These are phyloP conservation scores for Scortechinia acanthostroma DNA, from an alignment of 2,329 filamentous ascomycete genomes.

Conservation along the genomic window DNA sequence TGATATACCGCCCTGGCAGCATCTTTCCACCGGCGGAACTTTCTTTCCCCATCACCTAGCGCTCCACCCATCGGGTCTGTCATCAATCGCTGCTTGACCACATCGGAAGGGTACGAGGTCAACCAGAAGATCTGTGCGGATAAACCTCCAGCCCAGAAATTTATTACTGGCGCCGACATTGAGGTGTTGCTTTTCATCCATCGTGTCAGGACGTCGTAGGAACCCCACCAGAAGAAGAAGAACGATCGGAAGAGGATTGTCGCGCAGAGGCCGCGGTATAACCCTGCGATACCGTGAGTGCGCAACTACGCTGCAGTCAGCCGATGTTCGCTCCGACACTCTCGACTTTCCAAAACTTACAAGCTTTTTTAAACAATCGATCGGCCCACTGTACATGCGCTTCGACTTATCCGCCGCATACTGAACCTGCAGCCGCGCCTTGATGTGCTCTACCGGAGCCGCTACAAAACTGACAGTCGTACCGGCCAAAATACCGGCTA, in stretches of 20 bases:
- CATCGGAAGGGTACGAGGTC: slow-evolving; percentile 82
- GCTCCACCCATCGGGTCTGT: slow-evolving; percentile 77
- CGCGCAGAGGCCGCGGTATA: slow-evolving; percentile 80
- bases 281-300: slow-evolving; percentile 65
- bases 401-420: slow-evolving; percentile 75
- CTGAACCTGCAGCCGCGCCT: slow-evolving; percentile 88
- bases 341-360: slow-evolving; percentile 36
- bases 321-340: no score
- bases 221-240: slow-evolving; percentile 99
- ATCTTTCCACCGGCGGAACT: slow-evolving; percentile 71
- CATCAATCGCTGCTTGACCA: slow-evolving; percentile 96
- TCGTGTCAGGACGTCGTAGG: slow-evolving; percentile 77
- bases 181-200: slow-evolving; percentile 58
- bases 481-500: slow-evolving; percentile 82
- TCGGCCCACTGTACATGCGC: slow-evolving; percentile 75
- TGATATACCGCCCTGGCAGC: slow-evolving; percentile 71
- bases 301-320: no score
- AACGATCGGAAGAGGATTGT: slow-evolving; percentile 84
- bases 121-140: slow-evolving; percentile 94
- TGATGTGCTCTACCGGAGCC: slow-evolving; percentile 89
- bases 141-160: slow-evolving; percentile 94
- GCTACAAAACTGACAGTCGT: slow-evolving; percentile 88
- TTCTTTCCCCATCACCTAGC: slow-evolving; percentile 58
- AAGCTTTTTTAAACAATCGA: slow-evolving; percentile 74
- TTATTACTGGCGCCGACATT: slow-evolving; percentile 72